phyloP scores from a whole-genome alignment of 371 early-diverging fungal species.

The Lichtheimia corymbifera region DNA sequence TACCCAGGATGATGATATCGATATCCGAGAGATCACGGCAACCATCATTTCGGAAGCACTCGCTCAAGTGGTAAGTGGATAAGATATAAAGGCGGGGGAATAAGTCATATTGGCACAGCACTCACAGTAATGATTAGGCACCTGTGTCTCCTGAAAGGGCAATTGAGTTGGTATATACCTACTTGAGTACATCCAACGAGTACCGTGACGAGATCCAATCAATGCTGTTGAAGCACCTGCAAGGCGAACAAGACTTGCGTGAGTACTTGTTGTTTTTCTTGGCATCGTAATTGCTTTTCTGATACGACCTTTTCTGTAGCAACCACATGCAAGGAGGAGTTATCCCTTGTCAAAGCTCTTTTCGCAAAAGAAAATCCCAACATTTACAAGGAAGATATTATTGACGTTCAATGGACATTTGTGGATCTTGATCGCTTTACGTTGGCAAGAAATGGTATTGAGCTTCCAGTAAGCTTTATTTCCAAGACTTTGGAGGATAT shows the following conservation, averaged over 20 bases:
- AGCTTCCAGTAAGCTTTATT: neutral
- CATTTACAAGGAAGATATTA: conserved; percentile 55
- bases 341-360: conserved; percentile 30
- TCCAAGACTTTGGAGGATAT: conserved; percentile 4
- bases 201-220: conserved; percentile 20
- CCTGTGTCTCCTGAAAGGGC: conserved; percentile 55
- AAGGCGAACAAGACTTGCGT: conserved; percentile 17
- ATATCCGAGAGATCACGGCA: conserved; percentile 65
- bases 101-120: neutral
- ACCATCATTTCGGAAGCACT: conserved; percentile 56
- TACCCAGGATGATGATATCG: conserved; percentile 75
- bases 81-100: neutral
- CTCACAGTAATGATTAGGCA: conserved; percentile 15
- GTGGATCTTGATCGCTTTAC: conserved; percentile 26
- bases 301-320: conserved; percentile 1
- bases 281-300: neutral
- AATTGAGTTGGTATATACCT: conserved; percentile 55
- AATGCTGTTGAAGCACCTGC: conserved; percentile 22
- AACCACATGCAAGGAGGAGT: conserved; percentile 29
- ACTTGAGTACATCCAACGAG: conserved; percentile 28
- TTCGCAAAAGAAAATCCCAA: conserved; percentile 59
- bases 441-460: conserved; percentile 2
- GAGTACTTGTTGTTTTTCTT: neutral
- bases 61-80: conserved; percentile 24
- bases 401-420: conserved; percentile 53